Percentiles rank a stretch among this genome's conserved stretches.
These are phyloP conservation scores for Aureobasidium vineae DNA, from an alignment of 2,329 filamentous ascomycete species.

Conservation along the genomic window DNA sequence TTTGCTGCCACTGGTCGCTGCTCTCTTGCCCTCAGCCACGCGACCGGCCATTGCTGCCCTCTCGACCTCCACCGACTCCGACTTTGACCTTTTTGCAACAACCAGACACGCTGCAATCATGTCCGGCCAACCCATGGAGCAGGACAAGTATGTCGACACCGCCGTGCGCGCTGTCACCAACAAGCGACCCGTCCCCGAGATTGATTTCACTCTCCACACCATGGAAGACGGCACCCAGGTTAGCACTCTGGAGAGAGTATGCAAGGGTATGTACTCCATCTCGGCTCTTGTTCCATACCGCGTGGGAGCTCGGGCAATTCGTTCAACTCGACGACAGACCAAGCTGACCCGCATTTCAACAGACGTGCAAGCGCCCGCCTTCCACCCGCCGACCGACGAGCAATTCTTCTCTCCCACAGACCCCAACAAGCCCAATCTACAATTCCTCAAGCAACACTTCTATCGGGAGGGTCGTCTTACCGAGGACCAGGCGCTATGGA, in stretches of 20 bases:
- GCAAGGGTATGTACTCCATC: slow-evolving; percentile 70
- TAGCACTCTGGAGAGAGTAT: slow-evolving; percentile 91
- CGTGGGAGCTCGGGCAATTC: not conserved
- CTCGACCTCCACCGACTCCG: slow-evolving; percentile 4
- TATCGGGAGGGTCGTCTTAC: slow-evolving; percentile 96
- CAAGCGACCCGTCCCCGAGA: slow-evolving; percentile 95
- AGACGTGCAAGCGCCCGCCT: slow-evolving; percentile 98
- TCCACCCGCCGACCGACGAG: slow-evolving; percentile 86
- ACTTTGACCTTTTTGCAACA: slow-evolving; percentile 16
- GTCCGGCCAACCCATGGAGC: slow-evolving; percentile 36
- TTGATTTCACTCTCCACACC: slow-evolving; percentile 96
- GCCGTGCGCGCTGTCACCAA: slow-evolving; percentile 87
- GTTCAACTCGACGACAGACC: not conserved
- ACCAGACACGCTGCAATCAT: slow-evolving; percentile 32
- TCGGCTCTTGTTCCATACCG: not conserved
- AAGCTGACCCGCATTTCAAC: slow-evolving; percentile 29
- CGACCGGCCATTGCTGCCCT: slow-evolving; percentile 23
- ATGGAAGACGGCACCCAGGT: slow-evolving; percentile 98
- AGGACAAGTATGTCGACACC: slow-evolving; percentile 66
- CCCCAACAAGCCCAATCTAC: slow-evolving; percentile 82
- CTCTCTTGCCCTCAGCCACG: slow-evolving; percentile 25
- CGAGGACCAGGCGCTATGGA: slow-evolving; percentile 96
- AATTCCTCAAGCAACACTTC: slow-evolving; percentile 97
- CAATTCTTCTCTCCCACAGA: slow-evolving; percentile 90
- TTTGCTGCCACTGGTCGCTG: slow-evolving; percentile 11